A percentile compares a stretch with the other conserved stretches of the same genome.
phyloP scores from a whole-genome alignment of 2,329 filamentous ascomycete genomes.

The Dendrostoma leiphaemia region DNA sequence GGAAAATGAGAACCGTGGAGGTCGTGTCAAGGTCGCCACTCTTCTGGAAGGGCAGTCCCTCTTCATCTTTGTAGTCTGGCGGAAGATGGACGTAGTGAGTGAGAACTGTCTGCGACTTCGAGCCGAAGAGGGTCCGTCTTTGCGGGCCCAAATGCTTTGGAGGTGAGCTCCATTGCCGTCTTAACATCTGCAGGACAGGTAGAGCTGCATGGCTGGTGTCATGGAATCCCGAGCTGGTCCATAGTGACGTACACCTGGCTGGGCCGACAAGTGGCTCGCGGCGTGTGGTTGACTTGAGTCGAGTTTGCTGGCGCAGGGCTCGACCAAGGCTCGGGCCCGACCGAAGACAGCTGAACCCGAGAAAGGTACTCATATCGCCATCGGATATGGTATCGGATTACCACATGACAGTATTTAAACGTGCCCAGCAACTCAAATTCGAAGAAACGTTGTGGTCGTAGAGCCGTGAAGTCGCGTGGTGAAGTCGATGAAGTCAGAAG shows the following conservation, averaged over 20 bases:
- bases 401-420: no score
- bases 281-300: not conserved
- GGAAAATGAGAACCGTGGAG: constrained; percentile 41
- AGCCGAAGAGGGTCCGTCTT: constrained; percentile 25
- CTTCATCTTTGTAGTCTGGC: constrained; percentile 51
- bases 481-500: not conserved
- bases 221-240: not conserved
- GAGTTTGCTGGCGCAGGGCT: not conserved
- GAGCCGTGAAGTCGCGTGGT: no score
- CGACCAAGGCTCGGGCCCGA: constrained; percentile 22
- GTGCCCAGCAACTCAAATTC: no score
- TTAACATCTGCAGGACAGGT: not conserved
- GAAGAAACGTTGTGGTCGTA: no score
- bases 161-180: not conserved
- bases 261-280: not conserved
- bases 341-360: constrained; percentile 28
- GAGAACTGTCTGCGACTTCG: constrained; percentile 31
- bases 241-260: not conserved
- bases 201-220: not conserved
- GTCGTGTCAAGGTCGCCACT: constrained; percentile 39
- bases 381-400: constrained; percentile 19
- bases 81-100: constrained; percentile 60
- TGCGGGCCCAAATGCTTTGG: not conserved
- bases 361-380: constrained; percentile 26
- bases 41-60: constrained; percentile 52